Base-by-base conservation (phyloP, 345 rosid species). In the Bretschneidera sinensis region DNA sequence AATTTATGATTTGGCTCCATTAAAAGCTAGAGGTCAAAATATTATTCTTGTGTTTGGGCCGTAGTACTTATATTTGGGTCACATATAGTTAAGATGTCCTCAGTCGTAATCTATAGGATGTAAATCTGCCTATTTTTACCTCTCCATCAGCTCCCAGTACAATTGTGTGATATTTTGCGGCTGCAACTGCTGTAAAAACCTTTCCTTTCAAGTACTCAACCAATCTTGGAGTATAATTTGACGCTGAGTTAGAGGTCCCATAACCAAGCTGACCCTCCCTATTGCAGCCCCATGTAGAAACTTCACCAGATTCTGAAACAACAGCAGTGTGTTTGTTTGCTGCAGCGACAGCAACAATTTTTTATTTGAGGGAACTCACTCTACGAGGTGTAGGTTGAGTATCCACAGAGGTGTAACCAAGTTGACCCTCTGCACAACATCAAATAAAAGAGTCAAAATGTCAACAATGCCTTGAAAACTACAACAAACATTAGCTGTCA, bases 221-320 rank as follows among this genome's bases (percentile, higher is more conserved):
- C 63, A 84, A 67, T 74, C 99, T 83, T 47, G 99, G 99, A 22
- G 79, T 83, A 79, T 87, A 87, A 79, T 94, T 94, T 62, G 99
- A 94, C 57, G 97, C 97, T 17, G 99, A 94, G 78, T 90, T 87
- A 35, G 99, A 94, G 55, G 99, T 94, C 48, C 99, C 99, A 73
- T 94, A 94, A 73, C 99, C 99, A 23, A 94, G 99, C 65, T 94
- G 99, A 55, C 99, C 99, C 78, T 87, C 97, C 74, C 83, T 78
- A 60, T 94, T 94, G 83, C 90, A 88, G 52, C 99, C 99, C 99
- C 99, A 94, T 24, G 99, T 94, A 80, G 83, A 88, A 60, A 90
- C 92, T 80, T 94, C 97, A 61, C 97, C 95, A 54, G 83, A 82
- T 25, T 83, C 96, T 0, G 96, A 90, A 74, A 90, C 91, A 66